phyloP scores from a whole-genome alignment of 208 protist species.

The Trichomonas vaginalis region DNA sequence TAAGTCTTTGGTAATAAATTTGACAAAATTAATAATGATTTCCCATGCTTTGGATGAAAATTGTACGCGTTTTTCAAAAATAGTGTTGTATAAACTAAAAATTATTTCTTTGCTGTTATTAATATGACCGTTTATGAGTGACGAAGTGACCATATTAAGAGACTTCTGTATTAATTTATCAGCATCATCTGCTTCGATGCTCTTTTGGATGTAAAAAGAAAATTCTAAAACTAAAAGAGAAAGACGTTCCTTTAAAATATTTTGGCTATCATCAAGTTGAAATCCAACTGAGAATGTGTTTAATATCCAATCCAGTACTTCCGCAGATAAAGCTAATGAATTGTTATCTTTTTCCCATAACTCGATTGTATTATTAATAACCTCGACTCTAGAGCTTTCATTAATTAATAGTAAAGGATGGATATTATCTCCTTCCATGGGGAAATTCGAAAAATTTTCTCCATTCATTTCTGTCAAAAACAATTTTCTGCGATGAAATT shows the following conservation, averaged over 20 bases:
- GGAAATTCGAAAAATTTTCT: not conserved
- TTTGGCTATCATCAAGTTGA: not conserved
- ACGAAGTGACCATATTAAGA: not conserved
- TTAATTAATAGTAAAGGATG: not conserved
- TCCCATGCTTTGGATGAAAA: not conserved
- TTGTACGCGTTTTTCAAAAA: not conserved
- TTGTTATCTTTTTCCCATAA: not conserved
- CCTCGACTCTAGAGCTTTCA: not conserved
- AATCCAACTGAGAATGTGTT: not conserved
- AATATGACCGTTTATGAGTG: not conserved
- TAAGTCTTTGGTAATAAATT: not conserved
- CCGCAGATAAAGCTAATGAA: not conserved
- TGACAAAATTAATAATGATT: not conserved
- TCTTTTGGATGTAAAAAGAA: not conserved
- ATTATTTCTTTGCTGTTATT: not conserved
- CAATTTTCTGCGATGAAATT: no score
- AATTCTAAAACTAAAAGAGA: not conserved
- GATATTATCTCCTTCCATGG: not conserved
- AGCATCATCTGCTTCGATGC: not conserved
- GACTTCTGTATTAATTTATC: not conserved
- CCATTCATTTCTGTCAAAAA: not conserved
- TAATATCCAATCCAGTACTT: not conserved
- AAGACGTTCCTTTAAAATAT: not conserved
- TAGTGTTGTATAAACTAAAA: not conserved
- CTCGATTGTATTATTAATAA: not conserved